Evolutionary conservation across 2,329 filamentous ascomycete genomes (phyloP), one percentile per base, ranked within the genome.

Genomic region (Monilinia polystroma): DNA sequence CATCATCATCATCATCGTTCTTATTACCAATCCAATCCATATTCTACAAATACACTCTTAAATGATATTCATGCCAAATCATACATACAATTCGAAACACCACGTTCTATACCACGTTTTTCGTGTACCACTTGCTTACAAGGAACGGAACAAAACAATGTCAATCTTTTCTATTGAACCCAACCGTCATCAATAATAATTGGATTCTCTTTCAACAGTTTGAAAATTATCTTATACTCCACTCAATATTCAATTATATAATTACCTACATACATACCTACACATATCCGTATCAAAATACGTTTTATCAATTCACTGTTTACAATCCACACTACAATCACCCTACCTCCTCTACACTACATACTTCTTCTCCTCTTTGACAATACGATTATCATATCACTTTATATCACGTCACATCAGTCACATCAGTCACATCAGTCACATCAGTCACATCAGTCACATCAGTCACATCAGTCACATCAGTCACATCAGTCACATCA

Each of bases 1-100:
- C 29, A 29, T 29, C 29, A 29, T 29, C 29, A 29, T 29, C 29
- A 29, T 29, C 29, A 32, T 32, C 32, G 2, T 32, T 6, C 3
- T 6, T 6, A 32, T 32, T 32, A 32, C 32, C 32, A 32, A 32
- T 32, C 49, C 49, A 54, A 63, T 43, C 29, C 49, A n/a, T 16
- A 29, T 20, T 20, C 49, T 51, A 23, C 43, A 29, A 49, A 59
- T 51, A 49, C 12, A 12, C 45, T 38, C 20, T 16, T 41, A n/a
- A 32, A 32, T 43, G 18, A 41, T 57, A 67, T 69, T 68, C 32
- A 69, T 72, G 71, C 71, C 58, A 69, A 58, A 64, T 66, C 68
- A 59, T 45, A 51, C 38, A 35, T 59, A 47, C 26, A 51, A 53
- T 64, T 47, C 52, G 62, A 64, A 45, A 64, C 66, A 66, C 70